Evolutionary conservation across 129 eudicot species (phyloP), one percentile per base, ranked within the genome.

Genomic region (Pseudognaphalium luteoalbum): DNA sequence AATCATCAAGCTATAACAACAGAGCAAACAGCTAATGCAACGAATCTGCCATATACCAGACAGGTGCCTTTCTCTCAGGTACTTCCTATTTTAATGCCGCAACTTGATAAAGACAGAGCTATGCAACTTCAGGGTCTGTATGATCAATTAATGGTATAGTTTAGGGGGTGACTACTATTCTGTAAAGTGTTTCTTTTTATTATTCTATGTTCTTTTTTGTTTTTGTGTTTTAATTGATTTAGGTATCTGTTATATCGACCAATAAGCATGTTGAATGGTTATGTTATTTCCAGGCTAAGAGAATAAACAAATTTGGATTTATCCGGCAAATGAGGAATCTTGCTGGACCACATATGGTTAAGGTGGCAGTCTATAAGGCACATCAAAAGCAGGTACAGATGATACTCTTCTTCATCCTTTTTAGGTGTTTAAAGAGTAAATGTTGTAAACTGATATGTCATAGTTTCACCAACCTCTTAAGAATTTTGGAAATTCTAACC

Each of bases 331-430:
- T 91, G 96, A 82, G 88, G 72, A 68, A 68, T 81, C 86, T 93
- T 73, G 93, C 91, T 14, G 98, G 98, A 75, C 91, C 89, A 73
- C 97, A 91, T 79, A 87, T 87, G 91, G 87, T 94, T 58, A 87
- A 75, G 77, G 65, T 88, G 91, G 93, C 97, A 35, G 90, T 87
- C 16, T 82, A 70, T 73, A 91, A 85, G 75, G 76, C 88, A 75
- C 89, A 90, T 81, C 96, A 85, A 70, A 82, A 87, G 63, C 89
- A 90, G 88, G 98, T 88, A 82, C 66, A 42, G 11, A 6, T 19
- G 29, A 29, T 42, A 30, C 41, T 29, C 9, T 25, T 29, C 64
- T 42, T 51, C 74, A 65, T 69, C 74, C 16, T 33, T 16, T 66
- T 35, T 61, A 33, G 29, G 25, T 72, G 50, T 4, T 65, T 65